phyloP scores from a whole-genome alignment of 352 stramenopile species.

The Pythium phragmiticola region DNA sequence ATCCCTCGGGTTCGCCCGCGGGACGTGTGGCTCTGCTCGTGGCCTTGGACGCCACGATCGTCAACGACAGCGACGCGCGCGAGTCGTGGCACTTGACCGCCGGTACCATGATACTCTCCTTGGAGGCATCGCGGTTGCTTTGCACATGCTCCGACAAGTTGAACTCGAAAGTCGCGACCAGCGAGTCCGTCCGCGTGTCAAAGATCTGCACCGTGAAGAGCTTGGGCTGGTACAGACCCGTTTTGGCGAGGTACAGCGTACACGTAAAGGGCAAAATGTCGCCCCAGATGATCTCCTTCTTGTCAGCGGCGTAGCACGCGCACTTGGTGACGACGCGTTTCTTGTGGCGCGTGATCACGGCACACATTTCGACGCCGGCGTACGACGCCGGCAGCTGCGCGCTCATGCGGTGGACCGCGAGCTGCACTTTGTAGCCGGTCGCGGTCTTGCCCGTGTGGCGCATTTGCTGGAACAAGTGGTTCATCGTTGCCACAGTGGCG shows the following conservation, averaged over 20 bases:
- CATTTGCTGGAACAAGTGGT: constrained; percentile 63
- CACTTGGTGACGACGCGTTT: constrained; percentile 66
- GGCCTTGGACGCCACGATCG: constrained; percentile 54
- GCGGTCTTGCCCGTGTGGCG: constrained; percentile 58
- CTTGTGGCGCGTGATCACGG: constrained; percentile 68
- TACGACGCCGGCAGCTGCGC: constrained; percentile 44
- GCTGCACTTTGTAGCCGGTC: constrained; percentile 66
- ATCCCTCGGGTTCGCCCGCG: constrained; percentile 21
- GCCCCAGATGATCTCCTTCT: constrained; percentile 67
- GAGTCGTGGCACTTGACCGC: constrained; percentile 60
- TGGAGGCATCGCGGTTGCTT: constrained; percentile 55
- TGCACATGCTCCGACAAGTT: constrained; percentile 65
- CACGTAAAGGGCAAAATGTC: constrained; percentile 75
- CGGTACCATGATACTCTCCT: constrained; percentile 61
- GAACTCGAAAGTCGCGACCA: constrained; percentile 66
- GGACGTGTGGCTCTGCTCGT: constrained; percentile 15
- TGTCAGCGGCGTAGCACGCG: constrained; percentile 42
- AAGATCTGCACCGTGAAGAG: constrained; percentile 70
- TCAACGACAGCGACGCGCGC: constrained; percentile 62
- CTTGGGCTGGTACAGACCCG: constrained; percentile 67
- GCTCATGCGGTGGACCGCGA: constrained; percentile 66
- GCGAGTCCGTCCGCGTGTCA: constrained; percentile 47
- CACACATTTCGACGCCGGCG: constrained; percentile 51
- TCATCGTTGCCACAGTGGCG: constrained; percentile 31
- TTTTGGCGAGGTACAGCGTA: constrained; percentile 76